phyloP scores from a whole-genome alignment of 2,329 filamentous ascomycete species.

The Ophiostoma ulmi region DNA sequence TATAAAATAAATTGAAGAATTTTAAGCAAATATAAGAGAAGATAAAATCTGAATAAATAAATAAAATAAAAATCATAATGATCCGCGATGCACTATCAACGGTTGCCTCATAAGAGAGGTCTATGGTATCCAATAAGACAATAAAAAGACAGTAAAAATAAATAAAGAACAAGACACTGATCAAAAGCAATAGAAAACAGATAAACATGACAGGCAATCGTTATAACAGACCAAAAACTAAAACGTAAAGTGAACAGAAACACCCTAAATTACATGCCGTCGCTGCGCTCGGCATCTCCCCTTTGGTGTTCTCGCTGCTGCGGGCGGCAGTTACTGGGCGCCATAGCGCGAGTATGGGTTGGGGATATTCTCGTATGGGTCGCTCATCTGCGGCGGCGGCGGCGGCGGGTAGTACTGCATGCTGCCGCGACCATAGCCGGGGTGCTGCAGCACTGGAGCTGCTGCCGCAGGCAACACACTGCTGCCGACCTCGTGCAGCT shows the following conservation, averaged over 20 bases:
- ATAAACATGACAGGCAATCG: background rate
- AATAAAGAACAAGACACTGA: background rate
- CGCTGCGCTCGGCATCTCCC: background rate
- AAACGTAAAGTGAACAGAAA: background rate
- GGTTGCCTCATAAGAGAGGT: conserved; percentile 13
- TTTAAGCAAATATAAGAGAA: too few species aligned
- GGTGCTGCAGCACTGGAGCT: conserved; percentile 42
- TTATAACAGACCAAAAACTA: background rate
- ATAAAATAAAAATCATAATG: background rate
- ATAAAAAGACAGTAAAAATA: background rate
- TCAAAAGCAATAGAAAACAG: too few species aligned
- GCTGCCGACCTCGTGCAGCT: conserved; percentile 41
- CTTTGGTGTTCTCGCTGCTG: background rate
- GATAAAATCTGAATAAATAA: too few species aligned
- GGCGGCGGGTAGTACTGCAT: conserved; percentile 19
- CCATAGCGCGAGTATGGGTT: background rate
- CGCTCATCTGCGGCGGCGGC: conserved; percentile 19
- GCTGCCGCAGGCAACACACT: background rate
- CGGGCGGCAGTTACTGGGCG: background rate
- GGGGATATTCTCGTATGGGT: background rate
- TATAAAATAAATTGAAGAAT: too few species aligned
- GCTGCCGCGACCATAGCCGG: conserved; percentile 32
- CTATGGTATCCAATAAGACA: background rate
- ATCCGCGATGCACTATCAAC: conserved; percentile 26
- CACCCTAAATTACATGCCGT: background rate